Base-by-base conservation (phyloP, 495 filamentous ascomycete species). In the Monascus purpureus region DNA sequence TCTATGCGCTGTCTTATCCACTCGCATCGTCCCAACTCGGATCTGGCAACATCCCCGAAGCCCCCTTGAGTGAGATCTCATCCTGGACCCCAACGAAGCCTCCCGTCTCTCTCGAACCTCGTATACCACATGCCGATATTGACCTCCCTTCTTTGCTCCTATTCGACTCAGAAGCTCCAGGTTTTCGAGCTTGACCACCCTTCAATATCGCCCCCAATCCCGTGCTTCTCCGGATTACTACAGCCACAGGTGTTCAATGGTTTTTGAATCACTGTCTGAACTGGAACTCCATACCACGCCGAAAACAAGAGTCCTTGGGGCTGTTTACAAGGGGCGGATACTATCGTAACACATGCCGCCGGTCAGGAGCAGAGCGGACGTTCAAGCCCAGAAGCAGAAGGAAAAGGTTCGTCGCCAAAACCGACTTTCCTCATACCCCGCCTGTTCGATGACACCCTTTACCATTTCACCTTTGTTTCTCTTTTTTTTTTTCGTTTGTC, bases 331-430 rank as follows among this genome's bases (percentile, higher is more conserved):
- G 44, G 46, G 43, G 45, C 46, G 49, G 44, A 50, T 43, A 39
- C 43, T 42, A 49, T 48, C 46, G 40, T 55, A 52, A 63, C 61
- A 59, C 59, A 71, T 71, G 67, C 67, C 61, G 63, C 55, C 61
- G 49, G 52, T 57, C 49, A 84, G 75, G 69, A 73, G 70, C 36
- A 86, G 81, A 70, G 77, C 80, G 61, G 87, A 90, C 68, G 68
- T 80, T 59, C 80, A 84, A 67, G 80, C 77, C 70, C 81, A 90
- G 59, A 86, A 87, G 64, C 80, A 80, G 50, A 94, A 88, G 68
- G 80, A 80, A 55, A 94, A 93, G 80, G 86, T 93, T 42, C 38
- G 67, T 61, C 29, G 17, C 25, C 25, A 14, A 22, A n/a, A 2
- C 8, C 22, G 16, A n/a, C 23, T 9, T 33, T 28, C 28, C 35